A percentile compares a stretch with the other conserved stretches of the same genome.
Conservation (phyloP, 768 basidiomycete species). For the Rossbeevera mucosa region DNA sequence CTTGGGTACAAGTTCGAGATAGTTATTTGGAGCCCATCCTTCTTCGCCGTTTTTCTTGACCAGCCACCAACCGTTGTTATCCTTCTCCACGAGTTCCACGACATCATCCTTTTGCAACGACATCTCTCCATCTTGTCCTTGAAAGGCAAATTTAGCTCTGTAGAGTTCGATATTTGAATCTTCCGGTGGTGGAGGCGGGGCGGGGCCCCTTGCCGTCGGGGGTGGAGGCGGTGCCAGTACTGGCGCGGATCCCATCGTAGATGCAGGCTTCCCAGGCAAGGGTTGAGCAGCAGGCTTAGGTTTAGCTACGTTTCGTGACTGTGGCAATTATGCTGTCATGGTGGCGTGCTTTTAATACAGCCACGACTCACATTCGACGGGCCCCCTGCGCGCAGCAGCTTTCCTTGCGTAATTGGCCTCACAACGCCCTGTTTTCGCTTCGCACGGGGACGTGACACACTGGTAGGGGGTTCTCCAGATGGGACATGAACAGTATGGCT, state of each 20-base stretch:
- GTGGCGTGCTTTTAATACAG: not conserved
- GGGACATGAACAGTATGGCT: slow-evolving; percentile 85
- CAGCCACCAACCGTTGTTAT: slow-evolving; percentile 98
- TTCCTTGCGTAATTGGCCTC: slow-evolving; percentile 81
- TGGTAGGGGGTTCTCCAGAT: slow-evolving; percentile 81
- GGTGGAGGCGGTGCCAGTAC: slow-evolving; percentile 33
- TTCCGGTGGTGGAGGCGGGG: slow-evolving; percentile 51
- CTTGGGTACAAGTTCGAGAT: slow-evolving; percentile 75
- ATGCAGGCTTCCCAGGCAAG: slow-evolving; percentile 53
- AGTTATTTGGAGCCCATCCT: slow-evolving; percentile 95
- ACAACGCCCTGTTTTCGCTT: slow-evolving; percentile 85
- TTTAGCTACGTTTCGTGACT: slow-evolving; percentile 36
- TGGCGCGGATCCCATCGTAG: slow-evolving; percentile 22
- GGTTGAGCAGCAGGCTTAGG: slow-evolving; percentile 46
- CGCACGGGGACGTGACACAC: slow-evolving; percentile 78
- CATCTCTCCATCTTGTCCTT: slow-evolving; percentile 91
- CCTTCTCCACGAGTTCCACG: slow-evolving; percentile 88
- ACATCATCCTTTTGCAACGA: slow-evolving; percentile 83
- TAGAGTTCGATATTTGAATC: slow-evolving; percentile 72
- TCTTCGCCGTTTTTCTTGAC: slow-evolving; percentile 78
- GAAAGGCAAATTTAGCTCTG: slow-evolving; percentile 87
- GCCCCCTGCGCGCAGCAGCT: slow-evolving; percentile 72
- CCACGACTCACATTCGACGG: slow-evolving; percentile 50
- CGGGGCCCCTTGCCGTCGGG: slow-evolving; percentile 39
- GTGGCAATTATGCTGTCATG: slow-evolving; percentile 29